Evolutionary conservation across 108 stramenopile genomes (phyloP), one percentile per base, ranked within the genome.

Genomic region (Craspedostauros australis): DNA sequence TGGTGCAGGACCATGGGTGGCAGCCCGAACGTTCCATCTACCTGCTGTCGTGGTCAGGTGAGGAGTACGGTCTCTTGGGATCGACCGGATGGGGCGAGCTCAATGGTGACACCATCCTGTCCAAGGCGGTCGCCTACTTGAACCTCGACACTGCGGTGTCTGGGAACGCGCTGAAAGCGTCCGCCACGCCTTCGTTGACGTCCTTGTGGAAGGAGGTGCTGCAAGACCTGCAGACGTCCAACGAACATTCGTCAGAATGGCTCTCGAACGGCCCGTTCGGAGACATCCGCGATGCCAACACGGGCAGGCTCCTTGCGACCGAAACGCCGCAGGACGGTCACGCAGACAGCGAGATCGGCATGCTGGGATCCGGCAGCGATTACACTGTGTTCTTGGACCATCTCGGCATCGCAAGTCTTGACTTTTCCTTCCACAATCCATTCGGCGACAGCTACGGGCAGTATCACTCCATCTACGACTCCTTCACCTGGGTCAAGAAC

Each of bases 41-140:
- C 30, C 50, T 84, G n/a, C 46, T 58, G 19, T 73, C 70, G 9
- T 84, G 83, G 83, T 72, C 70, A 32, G 83, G 83, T 45, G 83
- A 84, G 46, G 83, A 81, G 57, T 72, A 70, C 50, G 79, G 77
- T 18, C 47, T 84, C 37, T 28, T 84, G 6, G 83, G 83, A 0
- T 74, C 72, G n/a, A 84, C 83, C n/a, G 83, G 73, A 9, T 84
- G 73, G 73, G 79, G 68, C 9, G 83, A 84, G 50, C 43, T 67
- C 26, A 53, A 79, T 34, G 42, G 57, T 0, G 50, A 64, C 36
- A 57, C 30, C 0, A 2, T 70, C 19, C n/a, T 78, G 8, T 36
- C 44, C 37, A 55, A 65, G 1, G 73, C 77, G 2, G 38, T 54
- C 0, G 68, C 66, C 6, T 84, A 81, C 55, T 47, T 84, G 9